phyloP scores from a whole-genome alignment of 352 stramenopile species.

The Achlya hypogyna region DNA sequence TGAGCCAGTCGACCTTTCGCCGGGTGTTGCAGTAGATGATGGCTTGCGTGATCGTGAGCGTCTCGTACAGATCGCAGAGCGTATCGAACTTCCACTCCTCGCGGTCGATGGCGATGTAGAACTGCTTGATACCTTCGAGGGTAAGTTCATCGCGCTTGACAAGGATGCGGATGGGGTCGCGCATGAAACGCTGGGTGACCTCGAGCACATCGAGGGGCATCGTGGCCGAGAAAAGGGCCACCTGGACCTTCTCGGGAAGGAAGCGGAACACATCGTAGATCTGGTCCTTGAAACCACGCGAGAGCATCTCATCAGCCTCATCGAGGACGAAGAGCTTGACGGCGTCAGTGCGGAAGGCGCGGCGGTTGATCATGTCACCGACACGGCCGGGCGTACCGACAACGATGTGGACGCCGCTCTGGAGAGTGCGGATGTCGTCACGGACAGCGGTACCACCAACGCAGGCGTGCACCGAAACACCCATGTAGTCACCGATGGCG shows the following conservation, averaged over 20 bases:
- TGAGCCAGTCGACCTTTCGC: slow-evolving; percentile 99
- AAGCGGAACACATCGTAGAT: slow-evolving; percentile 99
- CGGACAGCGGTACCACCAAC: slow-evolving; percentile 97
- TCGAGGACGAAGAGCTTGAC: slow-evolving; percentile 98
- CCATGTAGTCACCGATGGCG: slow-evolving; percentile 93
- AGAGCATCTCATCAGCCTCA: slow-evolving; percentile 99
- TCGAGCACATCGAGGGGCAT: slow-evolving; percentile 99
- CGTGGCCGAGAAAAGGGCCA: slow-evolving; percentile 98
- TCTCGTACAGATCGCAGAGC: slow-evolving; percentile 99
- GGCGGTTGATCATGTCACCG: slow-evolving; percentile 99
- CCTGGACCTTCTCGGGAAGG: slow-evolving; percentile 95
- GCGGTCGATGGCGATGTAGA: slow-evolving; percentile 97
- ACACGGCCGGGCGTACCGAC: slow-evolving; percentile 98
- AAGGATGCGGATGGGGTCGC: slow-evolving; percentile 97
- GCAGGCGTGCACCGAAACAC: slow-evolving; percentile 95
- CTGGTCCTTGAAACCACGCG: slow-evolving; percentile 98
- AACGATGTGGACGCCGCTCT: slow-evolving; percentile 97
- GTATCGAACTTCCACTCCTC: slow-evolving; percentile 99
- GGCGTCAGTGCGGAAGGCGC: slow-evolving; percentile 89
- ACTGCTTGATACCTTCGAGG: slow-evolving; percentile 99
- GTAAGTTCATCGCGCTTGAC: slow-evolving; percentile 99
- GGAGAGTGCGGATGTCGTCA: slow-evolving; percentile 97
- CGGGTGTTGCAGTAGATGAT: slow-evolving; percentile 99
- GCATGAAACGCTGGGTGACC: slow-evolving; percentile 98
- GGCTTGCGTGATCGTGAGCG: slow-evolving; percentile 98